Percentiles rank a stretch among this genome's conserved stretches.
Evolutionary conservation across 352 stramenopile genomes (phyloP).

Genomic region (Pythium rishiriense): DNA sequence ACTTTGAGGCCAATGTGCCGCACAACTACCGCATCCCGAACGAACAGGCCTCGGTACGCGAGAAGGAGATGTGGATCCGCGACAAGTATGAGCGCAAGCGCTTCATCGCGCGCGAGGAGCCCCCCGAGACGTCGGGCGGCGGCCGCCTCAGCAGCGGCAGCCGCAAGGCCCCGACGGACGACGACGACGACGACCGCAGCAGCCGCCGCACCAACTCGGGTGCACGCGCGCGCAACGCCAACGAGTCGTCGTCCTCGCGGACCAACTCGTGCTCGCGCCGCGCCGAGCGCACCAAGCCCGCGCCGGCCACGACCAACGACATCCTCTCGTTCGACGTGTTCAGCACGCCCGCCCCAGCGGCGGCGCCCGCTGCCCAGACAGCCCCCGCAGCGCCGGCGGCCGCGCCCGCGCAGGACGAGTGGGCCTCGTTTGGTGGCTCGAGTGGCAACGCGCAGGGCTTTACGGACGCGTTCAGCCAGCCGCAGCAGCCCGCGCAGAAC

Average conservation of each 20-base stretch:
- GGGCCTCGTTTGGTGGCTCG: conserved; percentile 68
- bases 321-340: conserved; percentile 82
- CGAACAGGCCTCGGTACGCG: conserved; percentile 78
- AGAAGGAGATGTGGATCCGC: conserved; percentile 90
- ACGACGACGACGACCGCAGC: conserved; percentile 41
- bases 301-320: conserved; percentile 46
- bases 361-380: conserved; percentile 10
- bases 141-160: conserved; percentile 28
- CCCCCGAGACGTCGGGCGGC: conserved; percentile 18
- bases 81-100: conserved; percentile 90
- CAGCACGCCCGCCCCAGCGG: conserved; percentile 30
- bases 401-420: conserved; percentile 62
- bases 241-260: conserved; percentile 15
- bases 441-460: conserved; percentile 38
- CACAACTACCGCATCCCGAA: conserved; percentile 74
- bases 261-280: conserved; percentile 33
- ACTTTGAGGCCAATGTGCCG: conserved; percentile 88
- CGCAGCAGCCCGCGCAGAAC: conserved; percentile 35
- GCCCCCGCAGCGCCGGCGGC: conserved; percentile 26
- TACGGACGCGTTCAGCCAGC: conserved; percentile 45
- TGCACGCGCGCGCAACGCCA: conserved; percentile 32
- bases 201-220: conserved; percentile 33
- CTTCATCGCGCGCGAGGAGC: conserved; percentile 61
- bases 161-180: conserved; percentile 42
- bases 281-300: conserved; percentile 32